Evolutionary conservation across 148 eudicot genomes (phyloP), one percentile per base, ranked within the genome.

Genomic region (Camellia sinensis): DNA sequence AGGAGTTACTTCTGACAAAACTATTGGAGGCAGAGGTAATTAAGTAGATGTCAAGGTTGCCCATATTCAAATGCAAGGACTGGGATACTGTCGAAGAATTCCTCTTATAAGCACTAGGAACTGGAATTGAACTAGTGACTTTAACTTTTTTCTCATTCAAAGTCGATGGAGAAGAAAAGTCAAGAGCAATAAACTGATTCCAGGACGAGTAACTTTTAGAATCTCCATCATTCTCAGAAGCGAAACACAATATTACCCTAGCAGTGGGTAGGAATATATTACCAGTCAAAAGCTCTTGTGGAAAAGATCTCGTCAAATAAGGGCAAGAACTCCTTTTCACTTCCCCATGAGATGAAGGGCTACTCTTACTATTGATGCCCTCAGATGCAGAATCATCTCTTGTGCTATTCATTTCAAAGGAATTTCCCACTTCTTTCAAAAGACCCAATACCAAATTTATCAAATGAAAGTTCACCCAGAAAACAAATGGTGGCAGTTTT

Each of bases 161-260:
- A 78, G 74, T 79, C 64, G 80, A 64, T 19, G 87, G 83, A 44
- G 87, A 87, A 77, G 87, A 78, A 78, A 94, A 82, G 82, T 91
- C 94, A 76, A 96, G 80, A 85, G 89, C 93, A 83, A 94, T 82
- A 82, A 93, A 93, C 79, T 95, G 90, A 88, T 90, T 80, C 88
- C 91, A 91, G 41, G 88, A 93, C 82, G 82, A 56, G 79, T 88
- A 85, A 80, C 81, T 84, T 80, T 87, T 81, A 56, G 48, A 85
- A 91, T 85, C 81, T 73, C 65, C 79, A 68, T 46, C 80, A 66
- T 84, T 82, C 75, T 81, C 86, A 56, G 75, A 83, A 74, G 97
- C 94, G 79, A 92, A 92, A 78, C 91, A 92, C 19, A 92, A 66
- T 62, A 92, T 84, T 29, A 96, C 82, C 85, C 95, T 92, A 63